A percentile compares a stretch with the other conserved stretches of the same genome.
phyloP scores from a whole-genome alignment of 75 land plant species.

The Pinus albicaulis region DNA sequence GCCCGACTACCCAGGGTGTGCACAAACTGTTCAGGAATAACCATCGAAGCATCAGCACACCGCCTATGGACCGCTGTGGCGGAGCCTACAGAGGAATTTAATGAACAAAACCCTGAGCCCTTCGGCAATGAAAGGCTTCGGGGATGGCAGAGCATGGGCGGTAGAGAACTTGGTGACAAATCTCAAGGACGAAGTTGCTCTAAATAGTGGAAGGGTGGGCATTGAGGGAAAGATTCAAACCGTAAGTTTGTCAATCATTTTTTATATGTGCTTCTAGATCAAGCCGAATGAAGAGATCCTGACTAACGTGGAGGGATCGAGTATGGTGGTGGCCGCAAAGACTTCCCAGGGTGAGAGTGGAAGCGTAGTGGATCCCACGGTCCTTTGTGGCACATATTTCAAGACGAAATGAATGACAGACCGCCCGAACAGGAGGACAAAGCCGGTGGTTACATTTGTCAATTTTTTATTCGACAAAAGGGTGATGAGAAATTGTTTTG shows the following conservation, averaged over 20 bases:
- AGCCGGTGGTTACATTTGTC: no score
- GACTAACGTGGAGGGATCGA: no score
- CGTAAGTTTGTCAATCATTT: not conserved
- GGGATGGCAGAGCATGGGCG: not conserved
- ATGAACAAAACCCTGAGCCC: not conserved
- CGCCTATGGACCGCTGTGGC: slow-evolving; percentile 2
- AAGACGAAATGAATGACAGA: no score
- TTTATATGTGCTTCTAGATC: not conserved
- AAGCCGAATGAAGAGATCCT: not conserved
- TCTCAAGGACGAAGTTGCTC: not conserved
- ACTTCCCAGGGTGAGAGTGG: no score
- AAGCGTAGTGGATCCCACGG: no score
- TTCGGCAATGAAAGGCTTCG: not conserved
- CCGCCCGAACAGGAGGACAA: no score
- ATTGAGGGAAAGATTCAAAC: not conserved
- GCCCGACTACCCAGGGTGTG: not conserved
- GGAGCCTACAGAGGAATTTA: slow-evolving; percentile 6
- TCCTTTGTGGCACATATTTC: no score
- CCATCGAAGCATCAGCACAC: slow-evolving; percentile 4
- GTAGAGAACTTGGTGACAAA: not conserved
- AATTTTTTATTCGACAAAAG: no score
- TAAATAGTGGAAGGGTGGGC: not conserved
- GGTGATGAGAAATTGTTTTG: no score
- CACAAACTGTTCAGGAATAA: not conserved
- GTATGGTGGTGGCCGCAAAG: no score